Base-by-base conservation (phyloP, 805 yeast species). In the Ogataea wickerhamii region DNA sequence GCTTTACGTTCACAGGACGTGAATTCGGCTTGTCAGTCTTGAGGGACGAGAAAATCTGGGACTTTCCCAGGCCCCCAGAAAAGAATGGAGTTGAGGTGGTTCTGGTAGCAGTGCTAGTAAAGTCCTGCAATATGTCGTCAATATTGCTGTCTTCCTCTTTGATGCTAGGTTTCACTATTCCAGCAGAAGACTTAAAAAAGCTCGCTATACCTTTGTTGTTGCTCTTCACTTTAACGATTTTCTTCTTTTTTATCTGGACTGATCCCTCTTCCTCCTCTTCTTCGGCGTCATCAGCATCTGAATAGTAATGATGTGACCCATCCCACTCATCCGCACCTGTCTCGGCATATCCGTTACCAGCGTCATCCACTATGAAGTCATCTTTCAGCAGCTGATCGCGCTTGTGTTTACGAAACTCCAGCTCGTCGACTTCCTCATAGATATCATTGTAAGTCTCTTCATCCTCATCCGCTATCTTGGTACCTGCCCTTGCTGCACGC, bases 241-340 rank as follows among this genome's bases (percentile, higher is more conserved):
- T 51, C 57, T 58, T 46, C 47, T 56, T 40, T 55, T 61, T 43
- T 41, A 45, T 47, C 45, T 48, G 30, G 43, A 55, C 42, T 5
- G 33, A 47, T 2, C 33, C 40, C 5, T 55, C 56, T 12, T 55
- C 63, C 5, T 58, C 64, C 12, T 52, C 49, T 6, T 48, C 51
- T 2, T 25, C 56, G 3, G 58, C 70, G 1, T 65, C 71, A 16
- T 72, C 78, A 23, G 75, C 83, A 28, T 76, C 82, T n/a, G 78
- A 73, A 43, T 71, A 73, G 51, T 74, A 75, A 36, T 69, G 64
- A 29, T 72, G 74, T 37, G 69, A 66, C 23, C 68, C 61, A 42
- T 80, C 94, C 89, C 95, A 87, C 43, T 87, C 95, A 52, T 91
- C 94, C 6, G 73, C 85, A 41, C 98, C 98, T 29, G 84, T 84